phyloP scores from a whole-genome alignment of 2,329 filamentous ascomycete species.

The Coniochaeta sp. region DNA sequence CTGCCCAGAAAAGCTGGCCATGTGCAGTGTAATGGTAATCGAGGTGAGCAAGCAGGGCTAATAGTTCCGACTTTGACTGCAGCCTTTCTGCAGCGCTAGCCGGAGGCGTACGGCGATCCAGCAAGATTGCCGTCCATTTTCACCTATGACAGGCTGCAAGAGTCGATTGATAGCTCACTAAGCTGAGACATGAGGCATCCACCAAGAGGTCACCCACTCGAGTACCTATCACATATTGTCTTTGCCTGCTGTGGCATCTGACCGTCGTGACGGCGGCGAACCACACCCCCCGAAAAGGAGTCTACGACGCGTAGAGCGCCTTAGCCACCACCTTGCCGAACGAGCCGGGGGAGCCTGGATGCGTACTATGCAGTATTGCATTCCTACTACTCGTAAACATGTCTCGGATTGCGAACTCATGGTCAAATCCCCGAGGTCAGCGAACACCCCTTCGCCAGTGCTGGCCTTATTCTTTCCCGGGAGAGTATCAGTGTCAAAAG shows the following conservation, averaged over 20 bases:
- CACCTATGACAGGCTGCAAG: not conserved
- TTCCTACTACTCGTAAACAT: not conserved
- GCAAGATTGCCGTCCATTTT: not conserved
- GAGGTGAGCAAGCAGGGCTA: not conserved
- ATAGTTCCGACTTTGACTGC: not conserved
- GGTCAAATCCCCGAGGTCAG: not conserved
- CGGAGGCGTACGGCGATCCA: not conserved
- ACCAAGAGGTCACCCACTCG: not conserved
- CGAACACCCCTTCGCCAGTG: not conserved
- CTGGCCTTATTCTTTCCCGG: not conserved
- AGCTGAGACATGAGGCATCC: constrained; percentile 1
- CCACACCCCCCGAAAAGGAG: not conserved
- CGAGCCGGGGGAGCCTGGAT: constrained; percentile 10
- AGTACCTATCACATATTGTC: not conserved
- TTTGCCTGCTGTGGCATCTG: constrained; percentile 8
- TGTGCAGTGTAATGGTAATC: not conserved
- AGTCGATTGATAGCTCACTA: not conserved
- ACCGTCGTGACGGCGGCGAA: constrained; percentile 6
- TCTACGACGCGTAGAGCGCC: not conserved
- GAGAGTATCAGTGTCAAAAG: not conserved
- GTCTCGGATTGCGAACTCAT: not conserved
- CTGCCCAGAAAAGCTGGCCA: not conserved
- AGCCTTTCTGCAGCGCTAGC: not conserved
- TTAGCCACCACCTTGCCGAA: constrained; percentile 4
- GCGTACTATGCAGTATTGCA: not conserved